A percentile compares a stretch with the other conserved stretches of the same genome.
Conservation (phyloP, 1,139 yeast species). For the Diutina siamensis region DNA sequence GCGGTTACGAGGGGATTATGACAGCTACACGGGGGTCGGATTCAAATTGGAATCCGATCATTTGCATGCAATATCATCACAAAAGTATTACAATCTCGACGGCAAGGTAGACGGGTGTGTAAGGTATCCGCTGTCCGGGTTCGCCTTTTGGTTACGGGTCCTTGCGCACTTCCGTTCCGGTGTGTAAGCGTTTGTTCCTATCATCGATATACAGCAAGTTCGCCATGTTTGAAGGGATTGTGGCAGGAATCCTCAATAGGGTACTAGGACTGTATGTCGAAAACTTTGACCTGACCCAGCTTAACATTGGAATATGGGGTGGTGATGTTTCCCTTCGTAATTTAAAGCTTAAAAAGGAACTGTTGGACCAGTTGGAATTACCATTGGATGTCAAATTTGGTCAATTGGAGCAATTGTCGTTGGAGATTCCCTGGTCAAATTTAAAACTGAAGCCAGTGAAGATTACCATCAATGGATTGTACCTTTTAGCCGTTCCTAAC, state of each 20-base stretch:
- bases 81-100: too few species aligned
- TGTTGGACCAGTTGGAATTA: conserved; percentile 72
- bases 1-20: too few species aligned
- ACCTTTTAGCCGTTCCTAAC: conserved; percentile 68
- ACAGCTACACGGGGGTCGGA: too few species aligned
- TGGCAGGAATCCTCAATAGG: conserved; percentile 42
- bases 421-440: conserved; percentile 96
- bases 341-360: conserved; percentile 67
- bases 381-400: conserved; percentile 91
- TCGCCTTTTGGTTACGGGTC: not conserved
- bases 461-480: conserved; percentile 80
- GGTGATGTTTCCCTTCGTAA: conserved; percentile 88
- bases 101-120: too few species aligned
- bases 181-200: too few species aligned
- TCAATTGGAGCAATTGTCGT: conserved; percentile 75
- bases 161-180: too few species aligned
- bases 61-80: too few species aligned
- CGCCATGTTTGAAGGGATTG: conserved; percentile 44
- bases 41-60: too few species aligned
- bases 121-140: not conserved
- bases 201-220: not conserved
- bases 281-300: conserved; percentile 87
- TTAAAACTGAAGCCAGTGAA: conserved; percentile 88
- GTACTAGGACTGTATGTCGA: conserved; percentile 70
- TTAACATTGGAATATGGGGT: conserved; percentile 94